Evolutionary conservation across 192 early-diverging fungal species (phyloP), one percentile per base, ranked within the genome.

Genomic region (Obelidium mucronatum): DNA sequence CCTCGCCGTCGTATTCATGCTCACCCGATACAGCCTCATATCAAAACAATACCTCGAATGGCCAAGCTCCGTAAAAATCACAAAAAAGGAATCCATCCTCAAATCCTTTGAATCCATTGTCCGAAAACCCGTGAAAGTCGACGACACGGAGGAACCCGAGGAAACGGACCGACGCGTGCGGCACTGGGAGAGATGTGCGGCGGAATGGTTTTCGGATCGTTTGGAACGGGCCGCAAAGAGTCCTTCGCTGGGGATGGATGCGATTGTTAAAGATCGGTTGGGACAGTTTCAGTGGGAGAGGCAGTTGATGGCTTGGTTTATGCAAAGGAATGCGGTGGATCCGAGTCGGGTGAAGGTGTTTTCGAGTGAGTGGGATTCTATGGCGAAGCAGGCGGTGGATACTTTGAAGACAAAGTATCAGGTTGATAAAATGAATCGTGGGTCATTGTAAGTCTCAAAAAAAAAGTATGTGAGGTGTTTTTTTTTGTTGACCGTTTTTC

Each of bases 141-240:
- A 13, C 11, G 11, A 17, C 13, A 30, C 17, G 26, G 28, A 22
- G 11, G n/a, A 17, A 8, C 13, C 51, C 13, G 59, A 60, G 26
- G 13, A 60, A 60, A 60, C 13, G 8, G 59, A 60, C 59, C 13
- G 26, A 60, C 17, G 28, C 17, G n/a, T 8, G 8, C 13, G 59
- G 28, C 59, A 26, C 28, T 60, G 83, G 83, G 78, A 84, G 63
- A 44, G 83, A 28, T 42, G 67, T 30, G 82, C 83, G 51, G 37
- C 63, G n/a, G 82, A 84, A 52, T 85, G 78, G 72, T 85, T 52
- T 35, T 63, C 48, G 40, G 34, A 34, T 31, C 28, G 51, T 28
- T 36, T 83, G 5, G 67, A 2, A 0, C 72, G 73, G n/a, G 64
- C 73, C 2, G 15, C 40, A 28, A n/a, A n/a, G n/a, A 42, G 13